phyloP scores from a whole-genome alignment of 768 basidiomycete genomes.

The Boletus huronensis region DNA sequence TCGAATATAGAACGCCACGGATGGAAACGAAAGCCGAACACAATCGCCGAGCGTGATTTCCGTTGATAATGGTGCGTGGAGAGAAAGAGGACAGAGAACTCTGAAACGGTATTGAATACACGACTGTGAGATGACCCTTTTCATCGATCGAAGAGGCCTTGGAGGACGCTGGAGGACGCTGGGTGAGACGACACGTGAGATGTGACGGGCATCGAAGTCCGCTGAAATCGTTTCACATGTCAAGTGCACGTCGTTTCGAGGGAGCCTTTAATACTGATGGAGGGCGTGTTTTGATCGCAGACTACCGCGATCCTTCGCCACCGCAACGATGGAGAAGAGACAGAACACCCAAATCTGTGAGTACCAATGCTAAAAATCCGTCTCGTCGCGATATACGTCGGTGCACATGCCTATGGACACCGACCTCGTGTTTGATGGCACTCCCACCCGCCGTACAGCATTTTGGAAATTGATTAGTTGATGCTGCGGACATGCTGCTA shows the following conservation, averaged over 20 bases:
- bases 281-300: not conserved
- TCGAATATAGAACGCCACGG: not conserved
- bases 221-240: not conserved
- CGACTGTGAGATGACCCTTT: not conserved
- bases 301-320: not conserved
- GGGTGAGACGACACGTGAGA: not conserved
- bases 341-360: not conserved
- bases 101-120: not conserved
- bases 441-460: constrained; percentile 1
- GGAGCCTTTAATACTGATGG: not conserved
- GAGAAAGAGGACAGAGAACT: not conserved
- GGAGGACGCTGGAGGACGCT: not conserved
- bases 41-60: not conserved
- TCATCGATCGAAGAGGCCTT: not conserved
- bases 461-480: constrained; percentile 3
- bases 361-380: not conserved
- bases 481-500: not conserved
- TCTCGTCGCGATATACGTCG: not conserved
- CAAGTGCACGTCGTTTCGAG: not conserved
- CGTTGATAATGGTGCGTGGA: not conserved
- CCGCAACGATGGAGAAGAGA: not conserved
- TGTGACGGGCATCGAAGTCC: not conserved
- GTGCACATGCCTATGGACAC: not conserved
- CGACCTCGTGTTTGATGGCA: constrained; percentile 3
- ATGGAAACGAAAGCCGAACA: not conserved